Evolutionary conservation across 768 basidiomycete species (phyloP), one percentile per base, ranked within the genome.

Genomic region (Heimioporus sp.): DNA sequence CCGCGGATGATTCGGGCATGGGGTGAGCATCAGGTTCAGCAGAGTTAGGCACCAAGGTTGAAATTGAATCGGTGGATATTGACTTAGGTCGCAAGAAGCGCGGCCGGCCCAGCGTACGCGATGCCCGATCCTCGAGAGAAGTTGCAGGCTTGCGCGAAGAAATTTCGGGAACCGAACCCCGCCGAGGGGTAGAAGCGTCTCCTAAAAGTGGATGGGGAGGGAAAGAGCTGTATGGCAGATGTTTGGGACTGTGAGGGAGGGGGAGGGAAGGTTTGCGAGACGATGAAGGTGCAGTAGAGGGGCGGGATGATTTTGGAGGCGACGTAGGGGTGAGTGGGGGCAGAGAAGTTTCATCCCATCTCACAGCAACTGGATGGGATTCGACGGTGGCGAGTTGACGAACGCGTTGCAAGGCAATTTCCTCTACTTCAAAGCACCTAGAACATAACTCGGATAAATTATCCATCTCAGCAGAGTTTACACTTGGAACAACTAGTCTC

Each of bases 381-480:
- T 54, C 57, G 17, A 8, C 36, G 17, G 56, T 35, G 13, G 81
- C 80, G 15, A 86, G 67, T 55, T 82, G 80, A 63, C 79, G 86
- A 45, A 91, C 88, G 34, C 86, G 76, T 37, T 73, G 71, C 36
- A 90, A 68, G 24, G 86, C 84, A 48, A 80, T 76, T 59, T 86
- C 82, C 64, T 92, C 90, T 16, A 90, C 76, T 48, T 87, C 80
- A 46, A 80, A 77, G 65, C 89, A 91, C 53, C 68, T 75, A 24
- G 73, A 65, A 63, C 79, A 84, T 38, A 91, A 76, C 47, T 82
- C 80, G 17, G 79, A 73, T 39, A 90, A 56, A 10, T 72, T 64
- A 15, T 69, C 67, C 15, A 58, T 72, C 43, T 63, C 64, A 17
- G 63, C 61, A n/a, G 56, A 60, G n/a, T 65, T 59, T 21, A 59